Evolutionary conservation across 208 protist genomes (phyloP).

Genomic region (Acanthamoeba triangularis): DNA sequence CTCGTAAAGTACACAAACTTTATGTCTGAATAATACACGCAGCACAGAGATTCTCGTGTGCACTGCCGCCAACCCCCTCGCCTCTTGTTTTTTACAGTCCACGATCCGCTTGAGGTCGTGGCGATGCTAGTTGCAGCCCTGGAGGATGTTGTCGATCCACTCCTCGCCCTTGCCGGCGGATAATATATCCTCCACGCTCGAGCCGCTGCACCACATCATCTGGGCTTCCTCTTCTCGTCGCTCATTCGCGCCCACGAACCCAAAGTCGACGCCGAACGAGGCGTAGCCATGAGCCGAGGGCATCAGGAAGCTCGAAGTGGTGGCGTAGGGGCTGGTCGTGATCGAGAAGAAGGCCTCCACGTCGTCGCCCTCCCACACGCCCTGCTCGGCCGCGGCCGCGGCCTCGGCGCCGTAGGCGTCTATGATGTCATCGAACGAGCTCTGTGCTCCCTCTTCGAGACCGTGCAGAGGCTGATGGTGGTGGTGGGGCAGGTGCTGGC

Average conservation of each 20-base stretch:
- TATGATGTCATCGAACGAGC: conserved; percentile 50
- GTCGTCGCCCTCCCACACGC: conserved; percentile 65
- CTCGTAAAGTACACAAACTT: too few species aligned
- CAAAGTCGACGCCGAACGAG: background rate
- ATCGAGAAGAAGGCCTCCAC: conserved; percentile 38
- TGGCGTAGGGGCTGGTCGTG: background rate
- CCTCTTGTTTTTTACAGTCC: background rate
- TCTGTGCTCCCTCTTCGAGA: background rate
- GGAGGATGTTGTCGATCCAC: conserved; percentile 15
- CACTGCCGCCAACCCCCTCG: background rate
- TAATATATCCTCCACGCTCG: conserved; percentile 7
- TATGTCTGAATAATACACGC: too few species aligned
- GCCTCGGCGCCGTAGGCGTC: background rate
- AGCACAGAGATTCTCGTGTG: background rate
- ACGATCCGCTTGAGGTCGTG: too few species aligned
- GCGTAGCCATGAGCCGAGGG: background rate
- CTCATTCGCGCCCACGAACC: background rate
- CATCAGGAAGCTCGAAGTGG: background rate
- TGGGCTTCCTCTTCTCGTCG: conserved; percentile 32
- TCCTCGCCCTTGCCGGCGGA: conserved; percentile 29
- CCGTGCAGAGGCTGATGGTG: background rate
- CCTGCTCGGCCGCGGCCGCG: background rate
- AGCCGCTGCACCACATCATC: conserved; percentile 23
- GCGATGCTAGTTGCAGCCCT: background rate
- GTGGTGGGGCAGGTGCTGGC: background rate